Evolutionary conservation across 1,284 basidiomycete species (phyloP), one percentile per base, ranked within the genome.

Genomic region (Austroboletus sp.): DNA sequence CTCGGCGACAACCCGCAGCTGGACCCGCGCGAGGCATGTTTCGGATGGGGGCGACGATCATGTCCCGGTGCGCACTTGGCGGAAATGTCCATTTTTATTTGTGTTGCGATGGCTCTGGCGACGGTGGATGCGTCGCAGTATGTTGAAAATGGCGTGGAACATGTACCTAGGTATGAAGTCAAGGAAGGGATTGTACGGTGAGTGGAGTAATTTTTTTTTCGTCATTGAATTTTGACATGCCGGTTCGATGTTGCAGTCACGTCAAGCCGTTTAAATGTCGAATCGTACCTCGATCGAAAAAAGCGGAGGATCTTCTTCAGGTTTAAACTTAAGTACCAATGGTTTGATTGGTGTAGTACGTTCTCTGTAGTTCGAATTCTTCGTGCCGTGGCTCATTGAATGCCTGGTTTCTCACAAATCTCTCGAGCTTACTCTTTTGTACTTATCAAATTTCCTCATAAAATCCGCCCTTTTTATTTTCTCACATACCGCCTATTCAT

Each of bases 41-140:
- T 58, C n/a, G 50, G 58, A 10, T 58, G 27, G 30, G 56, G 53
- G 34, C 41, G 53, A 17, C 46, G 56, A 3, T 38, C 6, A 11
- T 57, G 55, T 40, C 45, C 49, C 0, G 55, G 56, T 37, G 23
- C 27, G 3, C 42, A 17, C 19, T 45, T 62, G 11, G 54, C 52
- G 0, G 43, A 53, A 2, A 25, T 32, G 3, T 48, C 49, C 0
- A 38, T 57, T 11, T 62, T 53, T 36, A 50, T 57, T 2, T 35
- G 33, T 12, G 40, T 55, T 9, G 55, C 53, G 2, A 58, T 44
- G 36, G 40, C 52, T 4, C 45, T 60, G 13, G 42, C 53, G 37
- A 38, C 44, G 21, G 21, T 59, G 46, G 36, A 53, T 33, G 21
- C 56, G 2, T 48, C 45, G 3, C 49, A 40, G 19, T 19, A 8